Percentiles rank a stretch among this genome's conserved stretches.
Conservation (phyloP, 139 green algal species). For the Coccomyxa sp. region DNA sequence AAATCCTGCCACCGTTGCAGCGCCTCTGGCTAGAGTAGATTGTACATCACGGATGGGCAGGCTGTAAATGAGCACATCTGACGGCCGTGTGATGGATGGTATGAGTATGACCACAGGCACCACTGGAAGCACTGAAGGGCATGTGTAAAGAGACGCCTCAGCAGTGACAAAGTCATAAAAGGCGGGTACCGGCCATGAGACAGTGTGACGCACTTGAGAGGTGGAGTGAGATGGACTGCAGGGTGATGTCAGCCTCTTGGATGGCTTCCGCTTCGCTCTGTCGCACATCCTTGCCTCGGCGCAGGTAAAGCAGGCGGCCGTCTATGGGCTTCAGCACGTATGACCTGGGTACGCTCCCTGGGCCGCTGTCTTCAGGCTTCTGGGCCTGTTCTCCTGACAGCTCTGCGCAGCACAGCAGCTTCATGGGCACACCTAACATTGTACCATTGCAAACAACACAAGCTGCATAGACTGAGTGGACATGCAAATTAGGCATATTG, state of each 20-base stretch:
- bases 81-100: too few species aligned
- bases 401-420: background rate
- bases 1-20: too few species aligned
- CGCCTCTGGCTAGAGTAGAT: too few species aligned
- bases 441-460: too few species aligned
- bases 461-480: too few species aligned
- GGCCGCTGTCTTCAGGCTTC: background rate
- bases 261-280: slow-evolving; percentile 21
- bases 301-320: slow-evolving; percentile 53
- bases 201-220: slow-evolving; percentile 34
- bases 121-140: background rate
- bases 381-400: background rate
- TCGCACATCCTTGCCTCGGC: slow-evolving; percentile 35
- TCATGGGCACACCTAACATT: too few species aligned
- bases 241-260: slow-evolving; percentile 31
- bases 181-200: too few species aligned
- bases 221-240: slow-evolving; percentile 46
- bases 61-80: too few species aligned
- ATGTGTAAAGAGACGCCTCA: background rate
- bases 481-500: too few species aligned
- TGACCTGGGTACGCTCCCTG: slow-evolving; percentile 10
- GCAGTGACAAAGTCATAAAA: background rate
- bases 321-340: slow-evolving; percentile 71
- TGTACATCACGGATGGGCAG: background rate
- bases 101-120: background rate